Evolutionary conservation across 1,284 basidiomycete genomes (phyloP), one percentile per base, ranked within the genome.

Genomic region (Ceratobasidium sp.): DNA sequence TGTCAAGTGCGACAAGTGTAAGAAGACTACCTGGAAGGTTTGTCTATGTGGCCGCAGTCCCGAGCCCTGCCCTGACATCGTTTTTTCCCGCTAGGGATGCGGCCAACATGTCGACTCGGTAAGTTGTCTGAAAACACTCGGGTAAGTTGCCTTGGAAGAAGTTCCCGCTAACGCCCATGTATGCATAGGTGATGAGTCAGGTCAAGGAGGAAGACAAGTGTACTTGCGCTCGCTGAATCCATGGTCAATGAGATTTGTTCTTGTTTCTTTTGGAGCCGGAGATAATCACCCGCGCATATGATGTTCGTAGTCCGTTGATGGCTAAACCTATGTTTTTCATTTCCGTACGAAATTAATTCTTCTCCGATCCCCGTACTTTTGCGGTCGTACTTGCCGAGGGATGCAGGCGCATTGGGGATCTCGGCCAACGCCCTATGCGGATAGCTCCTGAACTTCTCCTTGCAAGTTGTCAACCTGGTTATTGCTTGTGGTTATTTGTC

Each of bases 1-100:
- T 76, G 89, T 90, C 74, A 86, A 86, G 78, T 93, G 92, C 84
- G 84, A 83, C 74, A 86, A 83, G 76, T 93, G 92, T 83, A 87
- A 87, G 66, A 93, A 93, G 86, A 90, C 85, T 32, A 92, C 90
- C n/a, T 94, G 92, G 92, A 86, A 83, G 85, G 92, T 93, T 82
- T 81, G 88, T 83, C 61, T 46, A 56, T 77, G 78, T 77, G 64
- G 61, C 78, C 81, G 29, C 49, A 34, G 59, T 34, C 57, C 49
- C 43, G 34, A 37, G 69, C 49, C 46, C 34, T 34, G 59, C 11
- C 17, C 17, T 69, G 40, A 57, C 71, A 57, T 56, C 61, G 68
- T 49, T 70, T 51, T 61, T 17, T 40, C 32, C 32, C 44, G 22
- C 7, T 84, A 93, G 92, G 92, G 92, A 77, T 93, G 92, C 78